These are phyloP conservation scores for Singerocomus inundabilis DNA, from an alignment of 1,284 basidiomycete species.

Conservation along the genomic window DNA sequence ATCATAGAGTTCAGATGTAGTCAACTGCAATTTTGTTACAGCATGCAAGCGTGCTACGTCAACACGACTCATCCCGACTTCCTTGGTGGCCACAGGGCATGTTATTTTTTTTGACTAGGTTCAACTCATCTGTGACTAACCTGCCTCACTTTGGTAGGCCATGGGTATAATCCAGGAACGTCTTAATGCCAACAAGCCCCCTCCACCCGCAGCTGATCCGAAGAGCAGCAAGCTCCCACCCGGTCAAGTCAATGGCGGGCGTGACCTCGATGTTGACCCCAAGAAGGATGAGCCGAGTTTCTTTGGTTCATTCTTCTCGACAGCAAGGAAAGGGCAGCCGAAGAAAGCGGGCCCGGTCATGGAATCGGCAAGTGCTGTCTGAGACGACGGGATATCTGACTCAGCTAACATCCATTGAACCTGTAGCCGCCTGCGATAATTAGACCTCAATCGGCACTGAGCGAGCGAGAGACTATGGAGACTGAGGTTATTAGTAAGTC, in stretches of 20 bases:
- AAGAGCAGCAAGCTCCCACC: constrained; percentile 66
- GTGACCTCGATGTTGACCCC: constrained; percentile 87
- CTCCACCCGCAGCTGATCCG: constrained; percentile 57
- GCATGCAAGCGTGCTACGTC: constrained; percentile 96
- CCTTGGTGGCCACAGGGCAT: constrained; percentile 87
- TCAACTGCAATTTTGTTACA: constrained; percentile 30
- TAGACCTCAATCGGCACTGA: constrained; percentile 90
- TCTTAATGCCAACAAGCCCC: constrained; percentile 76
- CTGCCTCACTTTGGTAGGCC: constrained; percentile 48
- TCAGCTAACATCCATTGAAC: background rate
- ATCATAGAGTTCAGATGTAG: background rate
- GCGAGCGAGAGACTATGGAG: constrained; percentile 96
- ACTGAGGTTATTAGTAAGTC: constrained; percentile 99
- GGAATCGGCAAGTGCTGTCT: constrained; percentile 58
- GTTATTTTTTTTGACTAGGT: constrained; percentile 7
- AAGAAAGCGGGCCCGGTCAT: constrained; percentile 65
- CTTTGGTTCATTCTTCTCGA: constrained; percentile 93
- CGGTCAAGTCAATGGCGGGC: constrained; percentile 82
- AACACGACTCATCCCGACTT: constrained; percentile 99
- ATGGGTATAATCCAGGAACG: constrained; percentile 89
- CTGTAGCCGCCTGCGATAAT: constrained; percentile 81
- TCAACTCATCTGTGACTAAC: background rate
- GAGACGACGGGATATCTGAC: background rate
- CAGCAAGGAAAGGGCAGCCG: constrained; percentile 78
- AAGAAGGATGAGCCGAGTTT: constrained; percentile 91